Evolutionary conservation across 176 grass and related monocot species (phyloP).

Genomic region (Olyra latifolia): DNA sequence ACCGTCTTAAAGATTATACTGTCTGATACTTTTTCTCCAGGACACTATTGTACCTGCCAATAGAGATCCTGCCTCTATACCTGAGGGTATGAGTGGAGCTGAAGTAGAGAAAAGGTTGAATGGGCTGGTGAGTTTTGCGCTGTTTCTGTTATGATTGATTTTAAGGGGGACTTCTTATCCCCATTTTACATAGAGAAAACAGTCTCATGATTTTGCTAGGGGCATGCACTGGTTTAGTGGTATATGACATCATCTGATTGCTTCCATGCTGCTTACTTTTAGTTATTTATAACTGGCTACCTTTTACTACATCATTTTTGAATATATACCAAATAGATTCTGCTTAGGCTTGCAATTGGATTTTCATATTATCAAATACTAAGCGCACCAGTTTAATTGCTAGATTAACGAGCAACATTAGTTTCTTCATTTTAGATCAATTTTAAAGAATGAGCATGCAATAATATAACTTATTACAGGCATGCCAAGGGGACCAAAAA

Average conservation of each 20-base stretch:
- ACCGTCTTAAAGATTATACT: conserved; percentile 33
- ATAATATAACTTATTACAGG: conserved; percentile 47
- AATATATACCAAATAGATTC: not conserved
- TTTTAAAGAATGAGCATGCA: conserved; percentile 17
- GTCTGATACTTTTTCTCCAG: conserved; percentile 40
- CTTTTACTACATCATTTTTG: not conserved
- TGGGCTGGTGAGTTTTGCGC: conserved; percentile 41
- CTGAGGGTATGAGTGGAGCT: conserved; percentile 77
- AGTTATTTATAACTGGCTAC: conserved; percentile 13
- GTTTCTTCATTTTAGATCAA: not conserved
- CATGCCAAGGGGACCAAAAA: conserved; percentile 52
- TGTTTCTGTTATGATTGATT: conserved; percentile 17
- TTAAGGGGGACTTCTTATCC: not conserved
- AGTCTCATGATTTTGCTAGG: conserved; percentile 26
- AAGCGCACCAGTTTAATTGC: not conserved
- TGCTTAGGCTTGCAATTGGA: conserved; percentile 8
- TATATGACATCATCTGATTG: conserved; percentile 22
- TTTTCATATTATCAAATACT: conserved; percentile 4
- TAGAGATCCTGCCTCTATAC: conserved; percentile 68
- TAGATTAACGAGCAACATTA: not conserved
- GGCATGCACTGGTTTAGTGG: not conserved
- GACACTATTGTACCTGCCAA: conserved; percentile 55
- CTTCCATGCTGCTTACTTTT: not conserved
- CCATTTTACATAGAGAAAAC: conserved; percentile 6
- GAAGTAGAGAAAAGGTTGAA: conserved; percentile 77